Evolutionary conservation across 2,329 filamentous ascomycete genomes (phyloP).

Genomic region (Sclerotinia glacialis): DNA sequence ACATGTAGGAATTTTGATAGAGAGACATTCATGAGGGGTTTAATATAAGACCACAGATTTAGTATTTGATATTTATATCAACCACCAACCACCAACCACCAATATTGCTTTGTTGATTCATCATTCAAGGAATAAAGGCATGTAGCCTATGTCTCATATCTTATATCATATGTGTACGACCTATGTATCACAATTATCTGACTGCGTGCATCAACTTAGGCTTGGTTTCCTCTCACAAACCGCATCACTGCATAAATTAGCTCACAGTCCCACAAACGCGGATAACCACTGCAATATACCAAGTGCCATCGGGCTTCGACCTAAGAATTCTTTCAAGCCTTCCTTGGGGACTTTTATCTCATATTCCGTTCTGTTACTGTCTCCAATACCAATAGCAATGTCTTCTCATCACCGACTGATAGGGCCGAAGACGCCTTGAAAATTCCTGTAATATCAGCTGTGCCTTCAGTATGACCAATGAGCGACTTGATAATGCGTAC

Average conservation of each 20-base stretch:
- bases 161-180: neutral
- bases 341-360: slow-evolving; percentile 11
- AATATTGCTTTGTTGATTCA: neutral
- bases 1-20: slow-evolving; percentile 18
- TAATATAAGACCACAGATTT: neutral
- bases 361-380: slow-evolving; percentile 44
- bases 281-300: neutral
- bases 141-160: neutral
- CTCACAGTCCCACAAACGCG: neutral
- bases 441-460: slow-evolving; percentile 34
- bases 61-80: neutral
- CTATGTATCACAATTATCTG: neutral
- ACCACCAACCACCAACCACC: too few species aligned
- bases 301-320: neutral
- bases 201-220: neutral
- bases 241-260: slow-evolving; percentile 1
- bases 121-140: neutral
- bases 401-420: slow-evolving; percentile 39
- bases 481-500: slow-evolving; percentile 35
- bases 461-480: slow-evolving; percentile 34
- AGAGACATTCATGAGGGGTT: neutral
- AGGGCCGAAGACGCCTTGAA: slow-evolving; percentile 34
- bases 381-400: slow-evolving; percentile 48
- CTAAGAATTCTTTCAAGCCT: neutral
- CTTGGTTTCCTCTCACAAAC: slow-evolving; percentile 1